Percentiles rank a stretch among this genome's conserved stretches.
These are phyloP conservation scores for Scheffersomyces titani DNA, from an alignment of 1,139 yeast species.

Conservation along the genomic window DNA sequence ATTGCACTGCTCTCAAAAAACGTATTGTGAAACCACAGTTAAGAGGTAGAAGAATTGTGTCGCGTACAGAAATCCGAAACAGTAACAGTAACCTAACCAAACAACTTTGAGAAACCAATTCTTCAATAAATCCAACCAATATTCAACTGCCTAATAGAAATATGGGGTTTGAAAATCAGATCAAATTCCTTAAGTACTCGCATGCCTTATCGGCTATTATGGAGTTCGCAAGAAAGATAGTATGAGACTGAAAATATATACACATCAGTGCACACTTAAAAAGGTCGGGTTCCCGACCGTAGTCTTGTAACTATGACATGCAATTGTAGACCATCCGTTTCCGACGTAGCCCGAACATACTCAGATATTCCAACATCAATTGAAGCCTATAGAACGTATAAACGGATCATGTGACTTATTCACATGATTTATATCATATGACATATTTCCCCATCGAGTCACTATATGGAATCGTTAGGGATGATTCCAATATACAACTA, in stretches of 20 bases:
- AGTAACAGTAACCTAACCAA: background rate
- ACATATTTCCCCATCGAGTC: background rate
- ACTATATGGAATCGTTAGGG: background rate
- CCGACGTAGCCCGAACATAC: background rate
- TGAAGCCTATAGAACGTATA: background rate
- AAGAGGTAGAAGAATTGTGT: background rate
- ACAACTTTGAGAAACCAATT: background rate
- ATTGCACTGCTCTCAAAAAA: background rate
- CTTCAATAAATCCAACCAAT: background rate
- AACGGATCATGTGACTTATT: background rate
- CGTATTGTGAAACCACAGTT: background rate
- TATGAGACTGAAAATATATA: background rate
- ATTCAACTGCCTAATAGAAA: background rate
- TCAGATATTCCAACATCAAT: background rate
- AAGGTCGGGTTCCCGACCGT: background rate
- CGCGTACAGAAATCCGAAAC: background rate
- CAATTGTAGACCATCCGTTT: background rate
- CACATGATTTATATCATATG: background rate
- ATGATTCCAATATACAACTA: too few species aligned
- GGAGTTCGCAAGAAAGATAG: background rate
- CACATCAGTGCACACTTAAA: background rate
- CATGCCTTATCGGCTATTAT: background rate
- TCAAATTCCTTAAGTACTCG: background rate
- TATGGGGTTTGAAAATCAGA: background rate
- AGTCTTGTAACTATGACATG: background rate